Conservation (phyloP, 2,329 filamentous ascomycete genomes). For the Ascochyta pisi region DNA sequence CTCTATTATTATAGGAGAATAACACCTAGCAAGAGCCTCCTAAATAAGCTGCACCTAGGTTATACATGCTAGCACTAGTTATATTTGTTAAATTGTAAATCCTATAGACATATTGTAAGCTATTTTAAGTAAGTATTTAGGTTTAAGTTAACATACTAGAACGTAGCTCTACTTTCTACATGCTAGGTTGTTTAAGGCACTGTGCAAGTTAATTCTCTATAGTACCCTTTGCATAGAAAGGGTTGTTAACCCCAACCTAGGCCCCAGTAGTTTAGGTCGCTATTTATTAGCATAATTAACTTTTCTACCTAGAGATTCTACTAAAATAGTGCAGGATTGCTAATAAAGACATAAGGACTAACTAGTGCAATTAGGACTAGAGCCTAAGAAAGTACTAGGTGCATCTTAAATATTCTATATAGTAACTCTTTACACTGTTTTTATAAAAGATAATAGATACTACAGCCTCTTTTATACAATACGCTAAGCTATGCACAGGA, state of each 20-base stretch:
- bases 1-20: slow-evolving; percentile 48
- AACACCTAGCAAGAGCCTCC: slow-evolving; percentile 55
- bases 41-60: slow-evolving; percentile 39
- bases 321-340: slow-evolving; percentile 1
- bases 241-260: slow-evolving; percentile 6
- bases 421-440: not conserved
- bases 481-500: not conserved
- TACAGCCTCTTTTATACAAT: not conserved
- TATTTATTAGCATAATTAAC: slow-evolving; percentile 14
- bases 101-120: slow-evolving; percentile 3
- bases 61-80: slow-evolving; percentile 8
- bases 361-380: not conserved
- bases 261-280: slow-evolving; percentile 9
- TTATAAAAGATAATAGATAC: not conserved
- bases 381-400: not conserved
- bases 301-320: slow-evolving; percentile 8
- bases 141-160: slow-evolving; percentile 8
- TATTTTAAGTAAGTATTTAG: not conserved
- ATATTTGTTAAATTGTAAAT: slow-evolving; percentile 14
- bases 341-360: slow-evolving; percentile 5
- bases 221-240: slow-evolving; percentile 9
- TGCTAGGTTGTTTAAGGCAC: slow-evolving; percentile 7
- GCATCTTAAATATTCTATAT: not conserved
- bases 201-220: not conserved
- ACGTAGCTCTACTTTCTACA: not conserved